Evolutionary conservation across 1,139 yeast genomes (phyloP).

Genomic region (Nematodospora anomalae): DNA sequence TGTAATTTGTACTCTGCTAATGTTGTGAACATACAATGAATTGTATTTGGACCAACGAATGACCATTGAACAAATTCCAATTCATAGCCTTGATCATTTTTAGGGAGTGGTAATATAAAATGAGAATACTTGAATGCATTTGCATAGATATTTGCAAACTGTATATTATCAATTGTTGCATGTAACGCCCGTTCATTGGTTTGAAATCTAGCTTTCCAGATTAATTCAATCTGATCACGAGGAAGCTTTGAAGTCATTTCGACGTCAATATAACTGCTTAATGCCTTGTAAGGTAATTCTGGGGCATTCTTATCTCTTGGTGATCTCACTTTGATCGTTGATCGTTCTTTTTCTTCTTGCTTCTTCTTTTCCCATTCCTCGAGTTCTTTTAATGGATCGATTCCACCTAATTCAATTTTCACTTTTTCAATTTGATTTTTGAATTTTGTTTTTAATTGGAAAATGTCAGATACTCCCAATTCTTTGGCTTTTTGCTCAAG

Average conservation of each 20-base stretch:
- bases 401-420: slow-evolving; percentile 54
- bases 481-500: slow-evolving; percentile 37
- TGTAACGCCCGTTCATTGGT: slow-evolving; percentile 58
- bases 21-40: slow-evolving; percentile 89
- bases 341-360: slow-evolving; percentile 37
- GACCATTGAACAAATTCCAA: slow-evolving; percentile 95
- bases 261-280: slow-evolving; percentile 68
- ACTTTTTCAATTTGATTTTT: slow-evolving; percentile 60
- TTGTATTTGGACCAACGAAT: slow-evolving; percentile 79
- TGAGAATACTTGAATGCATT: slow-evolving; percentile 76
- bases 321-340: slow-evolving; percentile 60
- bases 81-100: slow-evolving; percentile 61
- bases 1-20: slow-evolving; percentile 91
- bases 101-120: slow-evolving; percentile 71
- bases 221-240: slow-evolving; percentile 65
- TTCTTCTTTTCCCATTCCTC: slow-evolving; percentile 53
- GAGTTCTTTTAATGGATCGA: slow-evolving; percentile 71
- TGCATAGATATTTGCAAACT: slow-evolving; percentile 59
- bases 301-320: slow-evolving; percentile 50
- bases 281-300: slow-evolving; percentile 62
- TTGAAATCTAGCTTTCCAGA: slow-evolving; percentile 90
- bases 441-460: slow-evolving; percentile 62
- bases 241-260: slow-evolving; percentile 62
- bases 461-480: slow-evolving; percentile 46
- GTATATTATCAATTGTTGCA: slow-evolving; percentile 59